Base-by-base conservation (phyloP, 179 eudicot genomes). In the Carnegiea gigantea region DNA sequence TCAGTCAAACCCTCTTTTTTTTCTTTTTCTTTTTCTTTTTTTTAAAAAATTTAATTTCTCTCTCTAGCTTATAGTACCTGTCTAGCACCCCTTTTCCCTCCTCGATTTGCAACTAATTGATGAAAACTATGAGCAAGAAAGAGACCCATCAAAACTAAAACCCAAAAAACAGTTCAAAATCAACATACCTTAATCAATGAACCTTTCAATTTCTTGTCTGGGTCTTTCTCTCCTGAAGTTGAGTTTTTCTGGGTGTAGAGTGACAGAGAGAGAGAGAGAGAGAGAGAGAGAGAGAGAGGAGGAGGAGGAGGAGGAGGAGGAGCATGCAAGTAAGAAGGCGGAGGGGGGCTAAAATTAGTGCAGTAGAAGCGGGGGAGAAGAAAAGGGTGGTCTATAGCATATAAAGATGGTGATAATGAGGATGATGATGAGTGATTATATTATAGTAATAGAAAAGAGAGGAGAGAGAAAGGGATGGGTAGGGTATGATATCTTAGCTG, bases 111-210 rank as follows among this genome's bases (percentile, higher is more conserved):
- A 82, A 43, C 48, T 79, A 64, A 18, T 85, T 85, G 85, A 77
- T 82, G 88, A 85, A 85, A 85, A 85, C 88, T 83, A 85, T 82
- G 88, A 65, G 82, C 79, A 80, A 71, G 81, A 77, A 76, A 80
- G 83, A 48, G 79, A 81, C 82, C 82, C 77, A 65, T 74, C 60
- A 44, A 85, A 73, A 60, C 60, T 4, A 13, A 38, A 43, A 13
- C 20, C 17, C 7, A 26, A n/a, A 33, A 20, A 7, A 40, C 4
- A 40, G 44, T 40, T 33, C n/a, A 1, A 70, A 12, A 4, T 21
- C 57, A 51, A 71, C 53, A 76, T 76, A 76, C 78, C 78, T 76
- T 24, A 75, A 28, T 38, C 23, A 15, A 17, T 33, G 44, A 6
- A 23, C 0, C 18, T 9, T 23, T 62, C 26, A 6, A 6, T 6